These are phyloP conservation scores for Exophiala xenobiotica DNA, from an alignment of 2,329 filamentous ascomycete species.

Conservation along the genomic window DNA sequence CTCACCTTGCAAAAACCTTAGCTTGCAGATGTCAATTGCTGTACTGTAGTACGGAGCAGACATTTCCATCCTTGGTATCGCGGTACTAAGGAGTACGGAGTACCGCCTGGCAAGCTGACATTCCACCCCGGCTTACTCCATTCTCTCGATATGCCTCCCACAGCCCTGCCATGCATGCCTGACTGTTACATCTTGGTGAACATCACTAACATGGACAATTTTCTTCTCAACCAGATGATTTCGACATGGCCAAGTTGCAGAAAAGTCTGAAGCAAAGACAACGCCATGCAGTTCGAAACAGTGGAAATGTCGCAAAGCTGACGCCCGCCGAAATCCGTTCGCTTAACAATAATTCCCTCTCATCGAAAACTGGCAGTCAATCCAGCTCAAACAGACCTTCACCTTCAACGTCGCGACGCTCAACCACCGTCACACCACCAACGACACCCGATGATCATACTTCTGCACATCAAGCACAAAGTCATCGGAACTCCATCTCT, in stretches of 20 bases:
- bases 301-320: constrained; percentile 27
- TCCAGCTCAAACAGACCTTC: constrained; percentile 22
- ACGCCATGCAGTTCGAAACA: constrained; percentile 21
- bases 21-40: constrained; percentile 14
- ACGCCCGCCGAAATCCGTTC: constrained; percentile 31
- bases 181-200: constrained; percentile 11
- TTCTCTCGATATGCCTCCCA: not conserved
- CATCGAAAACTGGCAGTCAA: constrained; percentile 24
- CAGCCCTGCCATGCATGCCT: not conserved
- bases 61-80: too few species aligned
- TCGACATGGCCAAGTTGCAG: constrained; percentile 31
- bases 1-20: constrained; percentile 16
- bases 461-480: constrained; percentile 8
- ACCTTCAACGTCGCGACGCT: constrained; percentile 15
- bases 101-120: too few species aligned
- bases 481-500: constrained; percentile 12
- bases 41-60: not conserved
- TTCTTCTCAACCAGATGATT: constrained; percentile 22
- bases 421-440: constrained; percentile 24
- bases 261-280: constrained; percentile 30
- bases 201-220: constrained; percentile 14
- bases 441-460: constrained; percentile 19
- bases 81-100: too few species aligned
- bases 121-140: too few species aligned
- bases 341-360: constrained; percentile 26